A percentile compares a stretch with the other conserved stretches of the same genome.
phyloP scores from a whole-genome alignment of 495 filamentous ascomycete genomes.

The Lasiosphaeria miniovina region DNA sequence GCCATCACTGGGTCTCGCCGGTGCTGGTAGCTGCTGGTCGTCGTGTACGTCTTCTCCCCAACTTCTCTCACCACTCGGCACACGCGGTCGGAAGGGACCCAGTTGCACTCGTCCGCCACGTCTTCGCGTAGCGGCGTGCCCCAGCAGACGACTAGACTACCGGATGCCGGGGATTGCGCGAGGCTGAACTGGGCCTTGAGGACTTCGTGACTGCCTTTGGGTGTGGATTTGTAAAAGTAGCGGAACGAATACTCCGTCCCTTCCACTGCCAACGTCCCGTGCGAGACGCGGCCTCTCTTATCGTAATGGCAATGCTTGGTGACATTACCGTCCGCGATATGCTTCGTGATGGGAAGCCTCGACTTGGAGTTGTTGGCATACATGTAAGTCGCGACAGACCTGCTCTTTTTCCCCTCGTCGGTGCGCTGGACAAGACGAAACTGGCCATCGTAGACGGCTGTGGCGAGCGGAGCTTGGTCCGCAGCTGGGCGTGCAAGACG shows the following conservation, averaged over 20 bases:
- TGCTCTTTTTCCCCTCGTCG: conserved; percentile 1
- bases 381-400: conserved; percentile 11
- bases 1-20: conserved; percentile 24
- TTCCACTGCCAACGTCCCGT: conserved; percentile 16
- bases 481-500: conserved; percentile 4
- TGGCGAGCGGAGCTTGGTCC: conserved; percentile 5
- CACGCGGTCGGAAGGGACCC: conserved; percentile 24
- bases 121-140: conserved; percentile 18
- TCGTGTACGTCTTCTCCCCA: conserved; percentile 13
- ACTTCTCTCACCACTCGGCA: conserved; percentile 17
- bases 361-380: conserved; percentile 12
- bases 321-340: conserved; percentile 1
- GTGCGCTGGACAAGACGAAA: conserved; percentile 15
- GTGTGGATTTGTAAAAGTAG: conserved; percentile 23
- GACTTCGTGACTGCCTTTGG: conserved; percentile 17
- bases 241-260: conserved; percentile 17
- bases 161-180: not conserved
- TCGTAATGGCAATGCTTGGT: conserved; percentile 21
- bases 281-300: conserved; percentile 15
- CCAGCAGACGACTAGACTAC: conserved; percentile 23
- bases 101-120: conserved; percentile 13
- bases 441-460: conserved; percentile 20
- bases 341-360: conserved; percentile 14
- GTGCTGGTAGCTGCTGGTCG: conserved; percentile 24
- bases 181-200: conserved; percentile 23